Conservation (phyloP, 73 alveolate genomes). For the Paramecium octaurelia region DNA sequence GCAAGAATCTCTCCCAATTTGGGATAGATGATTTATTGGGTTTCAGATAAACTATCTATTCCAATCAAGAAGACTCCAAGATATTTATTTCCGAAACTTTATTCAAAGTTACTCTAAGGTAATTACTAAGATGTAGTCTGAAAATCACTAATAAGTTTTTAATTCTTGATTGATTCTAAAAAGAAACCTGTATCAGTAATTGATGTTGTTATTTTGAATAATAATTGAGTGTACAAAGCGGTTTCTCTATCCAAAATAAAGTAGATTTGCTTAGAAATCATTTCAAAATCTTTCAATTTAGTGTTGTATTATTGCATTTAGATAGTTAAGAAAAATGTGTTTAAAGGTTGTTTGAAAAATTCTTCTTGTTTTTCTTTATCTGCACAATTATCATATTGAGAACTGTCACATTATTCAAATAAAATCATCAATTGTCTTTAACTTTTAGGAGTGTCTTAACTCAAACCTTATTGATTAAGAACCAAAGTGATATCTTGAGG, state of each 20-base stretch:
- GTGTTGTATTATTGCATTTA: neutral
- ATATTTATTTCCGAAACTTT: neutral
- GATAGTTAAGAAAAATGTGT: neutral
- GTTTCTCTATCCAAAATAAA: neutral
- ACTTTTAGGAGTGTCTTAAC: neutral
- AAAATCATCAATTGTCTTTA: neutral
- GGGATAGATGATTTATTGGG: slow-evolving; percentile 1
- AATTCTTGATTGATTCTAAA: neutral
- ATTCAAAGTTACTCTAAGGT: neutral
- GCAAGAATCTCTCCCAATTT: slow-evolving; percentile 39
- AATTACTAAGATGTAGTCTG: neutral
- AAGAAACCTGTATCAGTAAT: neutral
- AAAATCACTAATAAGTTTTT: neutral
- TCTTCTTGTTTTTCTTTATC: neutral
- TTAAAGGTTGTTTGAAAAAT: neutral
- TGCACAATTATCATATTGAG: neutral
- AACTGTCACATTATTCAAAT: neutral
- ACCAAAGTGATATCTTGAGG: neutral
- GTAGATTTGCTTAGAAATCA: neutral
- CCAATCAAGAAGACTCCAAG: slow-evolving; percentile 11
- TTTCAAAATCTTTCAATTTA: neutral
- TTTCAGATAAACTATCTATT: neutral
- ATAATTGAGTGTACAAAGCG: neutral
- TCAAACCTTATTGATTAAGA: neutral
- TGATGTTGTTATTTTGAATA: neutral